Percentiles rank a stretch among this genome's conserved stretches.
phyloP scores from a whole-genome alignment of 257 asterid species.

The Haberlea rhodopensis region DNA sequence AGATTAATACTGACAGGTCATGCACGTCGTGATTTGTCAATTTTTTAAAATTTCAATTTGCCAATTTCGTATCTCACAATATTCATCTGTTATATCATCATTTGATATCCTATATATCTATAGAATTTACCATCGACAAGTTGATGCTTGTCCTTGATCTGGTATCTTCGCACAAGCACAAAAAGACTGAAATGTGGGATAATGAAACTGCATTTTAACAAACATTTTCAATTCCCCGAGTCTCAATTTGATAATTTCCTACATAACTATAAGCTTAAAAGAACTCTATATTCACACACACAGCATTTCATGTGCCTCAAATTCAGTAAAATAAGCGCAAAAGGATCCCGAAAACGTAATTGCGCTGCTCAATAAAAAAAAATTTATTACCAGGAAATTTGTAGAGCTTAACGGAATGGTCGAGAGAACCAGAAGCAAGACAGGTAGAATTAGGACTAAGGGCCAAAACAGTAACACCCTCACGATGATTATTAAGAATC shows the following conservation, averaged over 20 bases:
- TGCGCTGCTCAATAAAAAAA: background rate
- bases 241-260: too few species aligned
- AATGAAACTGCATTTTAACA: too few species aligned
- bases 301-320: background rate
- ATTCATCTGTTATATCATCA: background rate
- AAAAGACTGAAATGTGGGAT: too few species aligned
- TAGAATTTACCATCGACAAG: background rate
- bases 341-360: slow-evolving; percentile 2
- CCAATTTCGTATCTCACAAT: background rate
- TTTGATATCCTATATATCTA: background rate
- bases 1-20: background rate
- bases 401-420: slow-evolving; percentile 92
- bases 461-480: slow-evolving; percentile 84
- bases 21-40: background rate
- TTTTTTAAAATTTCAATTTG: background rate
- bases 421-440: slow-evolving; percentile 92
- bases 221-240: too few species aligned
- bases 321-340: background rate
- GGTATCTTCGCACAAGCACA: background rate
- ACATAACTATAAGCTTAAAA: background rate
- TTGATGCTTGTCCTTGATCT: background rate
- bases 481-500: slow-evolving; percentile 64
- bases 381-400: slow-evolving; percentile 69
- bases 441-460: slow-evolving; percentile 79
- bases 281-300: slow-evolving; percentile 19